These are phyloP conservation scores for Neurospora discreta DNA, from an alignment of 495 filamentous ascomycete species.

Conservation along the genomic window DNA sequence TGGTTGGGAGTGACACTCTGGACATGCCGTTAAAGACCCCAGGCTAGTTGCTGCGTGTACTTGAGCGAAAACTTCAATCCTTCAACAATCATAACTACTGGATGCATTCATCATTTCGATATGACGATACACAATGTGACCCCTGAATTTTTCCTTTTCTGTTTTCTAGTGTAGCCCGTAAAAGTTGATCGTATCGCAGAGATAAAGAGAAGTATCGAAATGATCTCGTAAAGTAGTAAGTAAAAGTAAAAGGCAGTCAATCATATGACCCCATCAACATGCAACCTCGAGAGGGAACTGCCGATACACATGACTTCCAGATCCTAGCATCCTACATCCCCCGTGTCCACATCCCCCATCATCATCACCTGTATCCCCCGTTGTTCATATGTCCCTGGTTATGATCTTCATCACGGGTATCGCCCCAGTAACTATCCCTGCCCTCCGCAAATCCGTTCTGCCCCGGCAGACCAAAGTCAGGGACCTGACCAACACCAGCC, in stretches of 20 bases:
- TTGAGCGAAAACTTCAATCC: accelerated
- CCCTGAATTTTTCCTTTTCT: background rate
- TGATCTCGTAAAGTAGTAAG: background rate
- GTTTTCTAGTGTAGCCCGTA: background rate
- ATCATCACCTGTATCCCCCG: background rate
- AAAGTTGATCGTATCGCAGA: background rate
- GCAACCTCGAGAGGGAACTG: background rate
- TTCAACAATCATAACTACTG: background rate
- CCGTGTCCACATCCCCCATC: background rate
- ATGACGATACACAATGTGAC: background rate
- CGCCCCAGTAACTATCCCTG: background rate
- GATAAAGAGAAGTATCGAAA: background rate
- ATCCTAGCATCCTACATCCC: background rate
- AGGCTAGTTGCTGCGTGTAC: too few species aligned
- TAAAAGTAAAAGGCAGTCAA: background rate
- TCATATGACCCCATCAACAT: background rate
- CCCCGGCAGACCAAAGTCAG: background rate
- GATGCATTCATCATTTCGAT: background rate
- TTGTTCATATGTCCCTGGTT: background rate
- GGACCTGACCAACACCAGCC: background rate
- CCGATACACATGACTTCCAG: background rate
- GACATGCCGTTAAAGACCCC: too few species aligned
- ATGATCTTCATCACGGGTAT: background rate
- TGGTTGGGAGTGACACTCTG: too few species aligned
- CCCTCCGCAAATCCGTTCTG: background rate